Conservation (phyloP, 768 basidiomycete species). For the Cystobasidium ongulense region DNA sequence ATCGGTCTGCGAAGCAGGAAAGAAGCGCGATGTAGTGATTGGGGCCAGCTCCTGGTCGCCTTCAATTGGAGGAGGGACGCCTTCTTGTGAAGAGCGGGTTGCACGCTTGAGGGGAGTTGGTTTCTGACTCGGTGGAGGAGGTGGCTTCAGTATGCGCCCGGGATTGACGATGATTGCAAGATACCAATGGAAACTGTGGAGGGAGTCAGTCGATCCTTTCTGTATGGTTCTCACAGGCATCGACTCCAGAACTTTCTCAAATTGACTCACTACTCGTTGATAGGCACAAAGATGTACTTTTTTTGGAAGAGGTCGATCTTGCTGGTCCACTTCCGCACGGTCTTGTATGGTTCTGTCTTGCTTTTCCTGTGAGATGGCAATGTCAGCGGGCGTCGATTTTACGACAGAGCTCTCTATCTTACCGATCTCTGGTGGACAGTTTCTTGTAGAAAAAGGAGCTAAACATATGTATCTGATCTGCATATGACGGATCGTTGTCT, state of each 20-base stretch:
- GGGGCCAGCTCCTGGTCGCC: neutral
- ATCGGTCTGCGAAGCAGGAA: no score
- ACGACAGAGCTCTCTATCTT: neutral
- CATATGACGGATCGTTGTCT: constrained; percentile 53
- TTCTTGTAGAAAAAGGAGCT: constrained; percentile 99
- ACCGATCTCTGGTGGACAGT: constrained; percentile 55
- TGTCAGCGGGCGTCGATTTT: neutral
- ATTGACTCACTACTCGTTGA: constrained; percentile 80
- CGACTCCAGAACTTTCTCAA: no score
- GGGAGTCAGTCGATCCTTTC: no score
- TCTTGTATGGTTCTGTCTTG: constrained; percentile 52
- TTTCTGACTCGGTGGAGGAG: neutral
- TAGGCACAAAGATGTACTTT: constrained; percentile 86
- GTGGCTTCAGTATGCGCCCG: constrained; percentile 49
- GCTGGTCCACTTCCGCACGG: constrained; percentile 87
- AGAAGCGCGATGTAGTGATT: neutral
- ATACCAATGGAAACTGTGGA: constrained; percentile 83
- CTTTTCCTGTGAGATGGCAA: neutral
- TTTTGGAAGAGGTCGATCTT: constrained; percentile 81
- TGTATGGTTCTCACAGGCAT: no score
- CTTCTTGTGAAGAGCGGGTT: constrained; percentile 1
- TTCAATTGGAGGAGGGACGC: neutral
- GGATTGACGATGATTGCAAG: constrained; percentile 87
- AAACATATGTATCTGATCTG: constrained; percentile 75
- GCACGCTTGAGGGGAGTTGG: neutral